These are phyloP conservation scores for Kondoa malvinella DNA, from an alignment of 768 basidiomycete species.

Conservation along the genomic window DNA sequence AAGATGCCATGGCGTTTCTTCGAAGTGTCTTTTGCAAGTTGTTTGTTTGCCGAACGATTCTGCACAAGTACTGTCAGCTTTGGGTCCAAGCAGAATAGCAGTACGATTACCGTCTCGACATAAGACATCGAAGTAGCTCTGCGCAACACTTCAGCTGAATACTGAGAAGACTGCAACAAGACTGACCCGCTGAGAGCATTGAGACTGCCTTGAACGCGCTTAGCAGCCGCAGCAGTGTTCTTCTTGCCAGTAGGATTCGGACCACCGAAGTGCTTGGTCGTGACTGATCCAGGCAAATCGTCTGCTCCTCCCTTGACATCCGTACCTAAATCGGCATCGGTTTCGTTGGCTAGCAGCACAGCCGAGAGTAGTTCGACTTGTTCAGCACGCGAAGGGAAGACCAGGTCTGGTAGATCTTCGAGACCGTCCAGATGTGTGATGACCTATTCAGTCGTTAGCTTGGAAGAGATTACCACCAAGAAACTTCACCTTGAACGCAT, in stretches of 20 bases:
- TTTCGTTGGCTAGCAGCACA: constrained; percentile 77
- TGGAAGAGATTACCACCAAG: not conserved
- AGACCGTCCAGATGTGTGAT: constrained; percentile 94
- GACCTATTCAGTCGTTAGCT: constrained; percentile 35
- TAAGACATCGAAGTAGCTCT: constrained; percentile 5
- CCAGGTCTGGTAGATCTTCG: constrained; percentile 65
- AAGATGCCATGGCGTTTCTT: constrained; percentile 3
- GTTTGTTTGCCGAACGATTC: constrained; percentile 8
- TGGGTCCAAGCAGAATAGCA: not conserved
- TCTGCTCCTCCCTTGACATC: constrained; percentile 61
- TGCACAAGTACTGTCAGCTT: not conserved
- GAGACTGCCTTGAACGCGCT: constrained; percentile 57
- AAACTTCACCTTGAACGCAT: constrained; percentile 60
- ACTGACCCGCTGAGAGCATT: constrained; percentile 54
- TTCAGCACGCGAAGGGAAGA: constrained; percentile 76
- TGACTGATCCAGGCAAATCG: constrained; percentile 63
- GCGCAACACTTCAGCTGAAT: not conserved
- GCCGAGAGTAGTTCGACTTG: constrained; percentile 93
- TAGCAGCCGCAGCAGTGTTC: constrained; percentile 47
- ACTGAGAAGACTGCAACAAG: not conserved
- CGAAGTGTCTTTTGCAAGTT: constrained; percentile 1
- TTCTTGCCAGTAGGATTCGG: constrained; percentile 12
- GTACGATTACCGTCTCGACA: not conserved
- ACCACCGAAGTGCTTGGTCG: constrained; percentile 23
- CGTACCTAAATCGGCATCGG: constrained; percentile 67